Conservation (phyloP, 805 yeast species). For the Yarrowia porcina region DNA sequence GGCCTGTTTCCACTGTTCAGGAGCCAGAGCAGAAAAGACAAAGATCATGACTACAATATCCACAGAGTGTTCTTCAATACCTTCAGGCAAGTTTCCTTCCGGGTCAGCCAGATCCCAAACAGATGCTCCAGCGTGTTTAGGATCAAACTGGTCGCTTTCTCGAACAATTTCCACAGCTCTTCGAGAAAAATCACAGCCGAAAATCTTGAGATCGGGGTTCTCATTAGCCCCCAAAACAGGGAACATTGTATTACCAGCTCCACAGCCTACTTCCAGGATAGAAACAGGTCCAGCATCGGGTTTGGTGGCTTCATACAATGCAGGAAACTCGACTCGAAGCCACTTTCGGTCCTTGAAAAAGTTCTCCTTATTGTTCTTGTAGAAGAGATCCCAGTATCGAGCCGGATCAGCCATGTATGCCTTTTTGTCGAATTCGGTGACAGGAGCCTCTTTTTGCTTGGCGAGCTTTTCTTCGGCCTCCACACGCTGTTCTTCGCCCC, state of each 20-base stretch:
- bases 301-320: conserved; percentile 72
- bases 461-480: conserved; percentile 73
- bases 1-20: conserved; percentile 86
- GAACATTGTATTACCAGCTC: conserved; percentile 95
- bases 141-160: conserved; percentile 56
- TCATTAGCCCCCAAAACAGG: conserved; percentile 82
- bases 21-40: conserved; percentile 88
- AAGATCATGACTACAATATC: conserved; percentile 94
- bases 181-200: conserved; percentile 86
- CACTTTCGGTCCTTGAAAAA: conserved; percentile 96
- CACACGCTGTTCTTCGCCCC: conserved; percentile 85
- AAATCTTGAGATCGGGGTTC: conserved; percentile 67
- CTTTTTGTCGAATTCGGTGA: conserved; percentile 76
- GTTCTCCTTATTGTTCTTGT: conserved; percentile 84
- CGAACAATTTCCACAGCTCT: conserved; percentile 86
- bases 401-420: conserved; percentile 83
- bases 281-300: conserved; percentile 65
- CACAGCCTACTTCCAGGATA: conserved; percentile 93
- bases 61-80: conserved; percentile 72
- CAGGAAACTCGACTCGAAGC: conserved; percentile 92
- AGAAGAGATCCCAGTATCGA: conserved; percentile 91
- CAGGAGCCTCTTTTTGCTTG: conserved; percentile 77
- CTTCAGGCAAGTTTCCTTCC: conserved; percentile 73
- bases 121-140: conserved; percentile 67
- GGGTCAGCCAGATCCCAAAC: conserved; percentile 94